Base-by-base conservation (phyloP, 345 rosid genomes). In the Sonneratia alba region DNA sequence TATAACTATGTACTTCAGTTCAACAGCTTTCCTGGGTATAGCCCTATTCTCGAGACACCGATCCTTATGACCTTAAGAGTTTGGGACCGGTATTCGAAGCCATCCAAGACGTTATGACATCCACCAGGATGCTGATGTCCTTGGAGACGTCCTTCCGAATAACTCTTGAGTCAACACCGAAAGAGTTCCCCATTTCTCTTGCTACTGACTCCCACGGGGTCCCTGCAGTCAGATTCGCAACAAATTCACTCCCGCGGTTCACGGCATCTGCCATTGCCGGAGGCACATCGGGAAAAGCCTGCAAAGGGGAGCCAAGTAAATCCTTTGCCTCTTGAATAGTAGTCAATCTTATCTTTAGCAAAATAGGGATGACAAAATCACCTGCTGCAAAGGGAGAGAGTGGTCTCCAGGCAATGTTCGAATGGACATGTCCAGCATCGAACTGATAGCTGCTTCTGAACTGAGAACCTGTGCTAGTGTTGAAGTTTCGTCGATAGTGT, bases 231-330 rank as follows among this genome's bases (percentile, higher is more conserved):
- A 95, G 81, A 79, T 86, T 95, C 0, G 94, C 88, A 32, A 95
- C 67, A 68, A 95, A 71, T 79, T 92, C 97, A 62, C 97, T 88
- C 77, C 98, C 97, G 55, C 89, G 83, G 43, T 90, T 92, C 67
- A 92, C 96, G 3, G 97, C 99, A 66, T 95, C 94, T 12, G 96
- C 97, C 98, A 95, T 90, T 78, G 91, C 92, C 27, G 99, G 99
- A 53, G 99, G 94, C 65, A 95, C 96, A 81, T 92, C 99, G 9
- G 97, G 97, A 43, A 92, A 79, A 18, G 88, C 90, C 99, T 95
- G 82, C 71, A 51, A 77, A 64, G 78, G 64, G 32, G 43, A 68
- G 2, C 36, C 27, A 38, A 4, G 49, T 37, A 6, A 16, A 66
- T 18, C 27, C 16, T 66, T 66, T 16, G 49, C 27, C 22, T 42